Conservation (phyloP, 2,329 filamentous ascomycete genomes). For the Calonectria multiphialidica region DNA sequence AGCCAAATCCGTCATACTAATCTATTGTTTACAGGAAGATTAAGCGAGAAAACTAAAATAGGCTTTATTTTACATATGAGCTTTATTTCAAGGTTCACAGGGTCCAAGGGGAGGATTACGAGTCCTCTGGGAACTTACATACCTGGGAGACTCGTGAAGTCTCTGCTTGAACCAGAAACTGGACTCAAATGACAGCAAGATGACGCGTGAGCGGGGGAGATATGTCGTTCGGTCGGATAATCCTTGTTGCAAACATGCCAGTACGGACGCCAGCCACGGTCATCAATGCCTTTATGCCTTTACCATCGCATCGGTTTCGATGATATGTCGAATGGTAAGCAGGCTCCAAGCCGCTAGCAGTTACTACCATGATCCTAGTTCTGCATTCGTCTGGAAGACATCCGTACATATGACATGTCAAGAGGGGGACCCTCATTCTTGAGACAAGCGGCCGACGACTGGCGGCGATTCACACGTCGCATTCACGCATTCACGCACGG, state of each 20-base stretch:
- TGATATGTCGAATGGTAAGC: background rate
- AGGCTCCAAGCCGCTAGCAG: background rate
- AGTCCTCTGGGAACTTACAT: background rate
- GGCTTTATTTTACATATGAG: constrained; percentile 4
- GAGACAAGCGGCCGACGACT: constrained; percentile 1
- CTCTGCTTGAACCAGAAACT: background rate
- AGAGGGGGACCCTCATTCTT: constrained; percentile 8
- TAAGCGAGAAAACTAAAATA: background rate
- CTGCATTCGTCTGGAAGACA: background rate
- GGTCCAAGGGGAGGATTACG: background rate
- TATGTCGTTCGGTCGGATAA: background rate
- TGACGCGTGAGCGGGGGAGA: background rate
- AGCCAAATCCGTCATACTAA: background rate
- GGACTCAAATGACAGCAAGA: background rate
- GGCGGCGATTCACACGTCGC: constrained; percentile 1
- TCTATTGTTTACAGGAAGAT: background rate
- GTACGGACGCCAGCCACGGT: background rate
- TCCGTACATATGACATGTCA: constrained; percentile 2
- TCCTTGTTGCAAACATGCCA: background rate
- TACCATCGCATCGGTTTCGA: background rate
- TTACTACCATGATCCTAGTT: background rate
- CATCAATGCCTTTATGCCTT: background rate
- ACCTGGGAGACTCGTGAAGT: background rate
- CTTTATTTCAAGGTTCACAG: constrained; percentile 5
- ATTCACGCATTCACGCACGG: constrained; percentile 11